phyloP scores from a whole-genome alignment of 345 rosid genomes.

The Barbarea vulgaris region DNA sequence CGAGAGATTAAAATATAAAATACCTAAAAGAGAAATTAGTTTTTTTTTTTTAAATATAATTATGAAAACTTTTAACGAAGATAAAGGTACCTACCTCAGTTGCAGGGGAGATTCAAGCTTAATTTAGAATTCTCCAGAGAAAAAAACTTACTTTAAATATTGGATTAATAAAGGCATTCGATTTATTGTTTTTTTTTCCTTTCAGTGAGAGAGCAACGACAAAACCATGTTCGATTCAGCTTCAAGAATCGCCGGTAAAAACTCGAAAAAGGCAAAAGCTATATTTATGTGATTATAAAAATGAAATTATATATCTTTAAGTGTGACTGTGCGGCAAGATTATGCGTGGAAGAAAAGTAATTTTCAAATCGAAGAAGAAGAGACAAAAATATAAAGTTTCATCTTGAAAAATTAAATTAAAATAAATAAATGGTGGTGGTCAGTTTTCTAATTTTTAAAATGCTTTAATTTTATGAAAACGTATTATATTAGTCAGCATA shows the following conservation, averaged over 20 bases:
- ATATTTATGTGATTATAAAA: conserved; percentile 5
- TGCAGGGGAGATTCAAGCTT: conserved; percentile 38
- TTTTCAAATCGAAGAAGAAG: conserved; percentile 35
- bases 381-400: conserved; percentile 34
- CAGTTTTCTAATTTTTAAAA: neutral
- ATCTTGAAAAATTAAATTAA: neutral
- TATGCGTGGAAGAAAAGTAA: conserved; percentile 29
- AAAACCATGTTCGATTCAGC: conserved; percentile 27
- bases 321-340: conserved; percentile 24
- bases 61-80: conserved; percentile 11
- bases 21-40: conserved; percentile 14
- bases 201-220: conserved; percentile 32
- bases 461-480: neutral
- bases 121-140: conserved; percentile 8
- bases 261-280: conserved; percentile 30
- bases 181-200: neutral
- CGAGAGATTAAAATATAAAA: conserved; percentile 28
- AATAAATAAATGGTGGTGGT: conserved; percentile 16
- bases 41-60: neutral
- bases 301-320: neutral
- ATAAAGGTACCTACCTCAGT: conserved; percentile 28
- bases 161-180: conserved; percentile 19
- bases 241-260: conserved; percentile 26
- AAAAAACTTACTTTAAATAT: conserved; percentile 1
- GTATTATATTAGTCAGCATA: conserved; percentile 27